Conservation (phyloP, 2,329 filamentous ascomycete species). For the Byssothecium circinans region DNA sequence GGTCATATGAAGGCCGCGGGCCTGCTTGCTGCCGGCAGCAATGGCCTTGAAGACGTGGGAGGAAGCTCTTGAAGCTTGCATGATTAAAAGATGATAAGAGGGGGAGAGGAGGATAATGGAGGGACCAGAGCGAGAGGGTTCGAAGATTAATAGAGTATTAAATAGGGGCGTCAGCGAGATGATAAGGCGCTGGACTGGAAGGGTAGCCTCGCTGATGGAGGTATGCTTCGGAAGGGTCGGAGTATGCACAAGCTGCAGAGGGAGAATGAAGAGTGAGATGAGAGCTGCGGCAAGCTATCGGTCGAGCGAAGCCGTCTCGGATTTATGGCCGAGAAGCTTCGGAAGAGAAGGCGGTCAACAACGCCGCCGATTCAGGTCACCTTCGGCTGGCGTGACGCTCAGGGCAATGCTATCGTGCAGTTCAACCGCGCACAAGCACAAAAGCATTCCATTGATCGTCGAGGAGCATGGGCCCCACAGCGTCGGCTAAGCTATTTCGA, state of each 20-base stretch:
- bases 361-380: background rate
- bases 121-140: constrained; percentile 5
- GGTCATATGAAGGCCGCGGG: constrained; percentile 62
- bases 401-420: constrained; percentile 6
- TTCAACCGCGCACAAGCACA: constrained; percentile 15
- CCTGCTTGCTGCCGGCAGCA: constrained; percentile 40
- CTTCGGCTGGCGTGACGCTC: constrained; percentile 4
- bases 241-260: background rate
- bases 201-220: no score
- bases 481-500: constrained; percentile 4
- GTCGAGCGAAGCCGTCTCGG: background rate
- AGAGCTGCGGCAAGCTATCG: background rate
- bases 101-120: constrained; percentile 1
- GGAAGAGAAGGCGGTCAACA: constrained; percentile 13
- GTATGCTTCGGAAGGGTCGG: background rate
- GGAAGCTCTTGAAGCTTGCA: constrained; percentile 48
- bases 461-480: background rate
- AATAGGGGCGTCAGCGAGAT: no score
- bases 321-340: background rate
- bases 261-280: background rate
- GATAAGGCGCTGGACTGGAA: background rate
- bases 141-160: constrained; percentile 4
- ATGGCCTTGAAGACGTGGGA: constrained; percentile 48
- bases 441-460: constrained; percentile 7
- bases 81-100: constrained; percentile 19